Evolutionary conservation across 2,329 filamentous ascomycete genomes (phyloP).

Genomic region (Phialemonium atrogriseum): DNA sequence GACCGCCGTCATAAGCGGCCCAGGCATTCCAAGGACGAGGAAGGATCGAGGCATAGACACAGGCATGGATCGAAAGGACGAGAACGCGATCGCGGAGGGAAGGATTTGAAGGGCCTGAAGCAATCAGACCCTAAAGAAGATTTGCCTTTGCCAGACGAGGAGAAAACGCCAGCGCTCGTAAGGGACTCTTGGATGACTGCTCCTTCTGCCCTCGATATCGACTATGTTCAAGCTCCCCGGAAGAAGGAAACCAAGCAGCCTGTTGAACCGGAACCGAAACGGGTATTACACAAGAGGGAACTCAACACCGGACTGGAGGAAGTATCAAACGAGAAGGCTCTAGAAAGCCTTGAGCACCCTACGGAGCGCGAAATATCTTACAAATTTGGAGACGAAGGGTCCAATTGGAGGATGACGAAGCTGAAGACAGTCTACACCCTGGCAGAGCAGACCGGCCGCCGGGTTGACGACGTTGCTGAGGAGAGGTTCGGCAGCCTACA

Average conservation of each 20-base stretch:
- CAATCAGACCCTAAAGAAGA: conserved; percentile 40
- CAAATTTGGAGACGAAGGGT: conserved; percentile 80
- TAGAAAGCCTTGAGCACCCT: conserved; percentile 39
- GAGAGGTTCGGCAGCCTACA: conserved; percentile 74
- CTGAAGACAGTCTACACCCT: conserved; percentile 76
- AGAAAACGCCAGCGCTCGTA: conserved; percentile 38
- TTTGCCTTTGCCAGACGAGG: conserved; percentile 42
- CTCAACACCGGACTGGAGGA: conserved; percentile 62
- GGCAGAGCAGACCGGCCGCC: conserved; percentile 63
- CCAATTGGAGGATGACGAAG: conserved; percentile 95
- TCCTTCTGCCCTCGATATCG: conserved; percentile 71
- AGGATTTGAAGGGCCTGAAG: conserved; percentile 29
- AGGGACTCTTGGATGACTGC: conserved; percentile 95
- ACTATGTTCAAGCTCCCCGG: conserved; percentile 63
- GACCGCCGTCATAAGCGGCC: conserved; percentile 58
- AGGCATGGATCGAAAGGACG: conserved; percentile 31
- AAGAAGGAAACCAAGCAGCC: conserved; percentile 44
- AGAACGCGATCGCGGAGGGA: conserved; percentile 20
- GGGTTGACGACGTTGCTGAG: conserved; percentile 73
- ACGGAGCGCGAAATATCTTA: conserved; percentile 63
- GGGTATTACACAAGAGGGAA: conserved; percentile 71
- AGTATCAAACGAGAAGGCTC: conserved; percentile 44
- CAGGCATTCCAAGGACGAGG: conserved; percentile 44
- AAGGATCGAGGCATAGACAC: conserved; percentile 16
- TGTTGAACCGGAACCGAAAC: conserved; percentile 55